Base-by-base conservation (phyloP, 148 eudicot genomes). In the Arbutus unedo region DNA sequence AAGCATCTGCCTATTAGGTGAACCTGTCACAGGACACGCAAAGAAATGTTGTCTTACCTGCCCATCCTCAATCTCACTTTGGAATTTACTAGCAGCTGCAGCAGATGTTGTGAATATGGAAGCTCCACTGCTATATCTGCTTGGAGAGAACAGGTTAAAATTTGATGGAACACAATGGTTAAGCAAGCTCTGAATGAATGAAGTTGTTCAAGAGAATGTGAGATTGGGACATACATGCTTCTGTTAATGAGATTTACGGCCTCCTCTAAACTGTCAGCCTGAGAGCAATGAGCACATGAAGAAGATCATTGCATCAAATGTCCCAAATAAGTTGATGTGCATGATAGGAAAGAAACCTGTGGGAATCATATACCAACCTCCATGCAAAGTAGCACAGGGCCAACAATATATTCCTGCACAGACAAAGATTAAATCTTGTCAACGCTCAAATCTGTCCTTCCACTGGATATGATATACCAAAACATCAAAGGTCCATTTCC, bases 331-430 rank as follows among this genome's bases (percentile, higher is more conserved):
- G 59, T 31, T 31, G 38, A 31, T 0, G 38, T 66, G 57, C 8
- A 38, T 21, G 48, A 47, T 47, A 25, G 15, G 19, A 3, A 75
- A 41, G 60, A 56, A 73, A 68, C 55, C 14, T 44, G 55, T 49
- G 10, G 41, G 7, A 55, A 51, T 7, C 19, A 31, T 10, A 41
- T 67, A 78, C 68, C 5, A 74, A 93, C 97, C 92, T 90, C 90
- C 90, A 92, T 90, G 87, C 97, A 91, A 82, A 93, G 90, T 81
- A 93, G 89, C 83, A 93, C 87, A 31, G 94, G 97, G 62, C 97
- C 97, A 79, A 82, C 60, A 31, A 91, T 86, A 72, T 90, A 91
- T 83, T 89, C 97, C 94, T 93, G 93, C 79, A 71, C 41, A 82
- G 47, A 79, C 16, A 3, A 81, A 82, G 80, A 82, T 72, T 43